Conservation (phyloP, 2,329 filamentous ascomycete species). For the Helotiales sp. region DNA sequence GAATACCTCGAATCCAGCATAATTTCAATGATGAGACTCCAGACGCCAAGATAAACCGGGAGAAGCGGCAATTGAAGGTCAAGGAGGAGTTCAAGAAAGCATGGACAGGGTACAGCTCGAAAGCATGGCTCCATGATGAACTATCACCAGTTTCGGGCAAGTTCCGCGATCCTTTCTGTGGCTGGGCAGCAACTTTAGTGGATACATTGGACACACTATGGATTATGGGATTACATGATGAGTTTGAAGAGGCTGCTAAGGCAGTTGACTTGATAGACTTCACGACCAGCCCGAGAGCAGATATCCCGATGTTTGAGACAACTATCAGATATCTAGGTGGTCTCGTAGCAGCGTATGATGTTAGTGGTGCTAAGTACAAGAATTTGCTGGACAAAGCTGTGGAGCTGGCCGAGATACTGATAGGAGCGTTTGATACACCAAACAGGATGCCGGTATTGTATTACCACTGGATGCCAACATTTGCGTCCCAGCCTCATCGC, state of each 20-base stretch:
- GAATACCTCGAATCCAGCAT: conserved; percentile 79
- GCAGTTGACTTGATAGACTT: conserved; percentile 80
- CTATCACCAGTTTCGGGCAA: conserved; percentile 72
- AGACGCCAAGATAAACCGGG: conserved; percentile 63
- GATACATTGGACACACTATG: conserved; percentile 83
- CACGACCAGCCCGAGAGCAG: conserved; percentile 66
- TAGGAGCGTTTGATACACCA: conserved; percentile 80
- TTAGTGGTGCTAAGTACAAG: conserved; percentile 72
- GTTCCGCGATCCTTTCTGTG: conserved; percentile 82
- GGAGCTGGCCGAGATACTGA: conserved; percentile 73
- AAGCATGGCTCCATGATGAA: conserved; percentile 89
- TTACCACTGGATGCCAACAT: conserved; percentile 76
- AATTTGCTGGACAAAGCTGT: conserved; percentile 73
- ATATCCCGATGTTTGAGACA: conserved; percentile 92
- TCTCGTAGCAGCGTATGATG: conserved; percentile 82
- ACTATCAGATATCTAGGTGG: conserved; percentile 91
- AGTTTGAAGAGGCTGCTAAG: conserved; percentile 79
- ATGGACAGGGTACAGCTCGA: conserved; percentile 80
- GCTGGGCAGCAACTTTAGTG: conserved; percentile 87
- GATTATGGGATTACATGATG: conserved; percentile 80
- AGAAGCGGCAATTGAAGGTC: conserved; percentile 68
- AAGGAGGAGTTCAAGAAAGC: conserved; percentile 76
- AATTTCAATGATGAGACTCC: conserved; percentile 70
- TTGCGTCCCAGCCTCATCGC: conserved; percentile 65
- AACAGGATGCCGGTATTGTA: conserved; percentile 89